Conservation (phyloP, 768 basidiomycete genomes). For the Hemileccinum impolitum region DNA sequence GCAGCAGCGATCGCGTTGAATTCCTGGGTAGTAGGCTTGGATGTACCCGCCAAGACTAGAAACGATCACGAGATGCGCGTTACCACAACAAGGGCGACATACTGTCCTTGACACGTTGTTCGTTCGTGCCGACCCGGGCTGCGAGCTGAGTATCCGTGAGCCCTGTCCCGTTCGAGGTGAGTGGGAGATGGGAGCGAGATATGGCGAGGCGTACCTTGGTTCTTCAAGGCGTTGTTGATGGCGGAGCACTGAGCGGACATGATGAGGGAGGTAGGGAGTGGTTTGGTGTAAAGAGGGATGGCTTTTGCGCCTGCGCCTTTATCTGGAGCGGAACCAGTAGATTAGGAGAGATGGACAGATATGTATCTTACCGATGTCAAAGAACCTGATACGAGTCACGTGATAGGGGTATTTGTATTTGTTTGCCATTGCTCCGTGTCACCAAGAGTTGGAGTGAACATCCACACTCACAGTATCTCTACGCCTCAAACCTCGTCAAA, state of each 20-base stretch:
- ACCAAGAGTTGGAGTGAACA: background rate
- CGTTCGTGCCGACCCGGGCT: constrained; percentile 34
- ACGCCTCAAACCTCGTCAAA: constrained; percentile 29
- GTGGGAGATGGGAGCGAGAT: background rate
- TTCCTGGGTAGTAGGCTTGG: constrained; percentile 44
- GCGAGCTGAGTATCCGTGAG: constrained; percentile 39
- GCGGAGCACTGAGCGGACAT: constrained; percentile 47
- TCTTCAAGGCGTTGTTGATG: constrained; percentile 47
- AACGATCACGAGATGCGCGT: background rate
- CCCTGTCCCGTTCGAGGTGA: constrained; percentile 1
- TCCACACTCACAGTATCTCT: constrained; percentile 12
- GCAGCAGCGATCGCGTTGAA: constrained; percentile 45
- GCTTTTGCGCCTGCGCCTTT: constrained; percentile 4
- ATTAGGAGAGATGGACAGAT: constrained; percentile 10
- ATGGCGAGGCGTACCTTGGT: constrained; percentile 38
- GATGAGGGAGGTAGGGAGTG: constrained; percentile 44
- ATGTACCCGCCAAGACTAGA: constrained; percentile 47
- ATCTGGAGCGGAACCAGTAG: constrained; percentile 13
- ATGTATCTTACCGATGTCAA: constrained; percentile 1
- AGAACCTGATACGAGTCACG: too few relatives aligned
- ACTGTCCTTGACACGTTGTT: constrained; percentile 56
- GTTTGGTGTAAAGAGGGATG: background rate
- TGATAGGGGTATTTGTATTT: constrained; percentile 13
- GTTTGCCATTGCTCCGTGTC: constrained; percentile 15
- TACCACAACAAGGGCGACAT: constrained; percentile 17